Base-by-base conservation (phyloP, 805 yeast genomes). In the Citeromyces nyonsensis region DNA sequence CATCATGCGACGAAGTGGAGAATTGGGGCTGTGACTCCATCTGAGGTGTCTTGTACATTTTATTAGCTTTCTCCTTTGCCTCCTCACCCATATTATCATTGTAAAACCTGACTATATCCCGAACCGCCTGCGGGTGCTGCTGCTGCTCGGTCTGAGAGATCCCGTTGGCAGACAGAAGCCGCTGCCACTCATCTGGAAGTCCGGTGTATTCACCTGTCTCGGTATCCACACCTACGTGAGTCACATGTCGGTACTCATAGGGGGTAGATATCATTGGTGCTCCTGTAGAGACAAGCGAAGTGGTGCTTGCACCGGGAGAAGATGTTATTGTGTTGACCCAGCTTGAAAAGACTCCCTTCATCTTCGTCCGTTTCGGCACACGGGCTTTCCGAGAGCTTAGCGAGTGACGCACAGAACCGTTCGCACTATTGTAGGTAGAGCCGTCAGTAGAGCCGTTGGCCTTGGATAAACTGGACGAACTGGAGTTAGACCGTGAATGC, bases 41-140 rank as follows among this genome's bases (percentile, higher is more conserved):
- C 28, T 12, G 15, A 26, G 15, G 28, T 5, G 28, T 26, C 34
- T 25, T 25, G 36, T 2, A 25, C 22, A 18, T 18, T 18, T 18
- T 18, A 18, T 18, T 18, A 18, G 22, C 22, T 7, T 18, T 18
- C 7, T 18, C 22, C 22, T 18, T 18, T 18, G 31, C 31, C n/a
- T 22, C 11, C 15, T 11, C 12, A 10, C 18, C 31, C 28, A 61
- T 66, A 6, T 57, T 48, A 41, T 74, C 79, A 45, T 75, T 82
- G 52, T 84, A 84, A 48, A 84, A 84, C 29, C 82, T 84, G 18
- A 84, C 84, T 37, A 82, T 85, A 45, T 84, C 94, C 65, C 79
- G 79, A 4, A 91, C 94, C 1, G 95, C 95, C 51, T 83, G 86
- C 2, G 96, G 95, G 52, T 91, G 83, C 38, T 78, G 81, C 48